Evolutionary conservation across 2,329 filamentous ascomycete species (phyloP).

Genomic region (Didymellaceae sp.): DNA sequence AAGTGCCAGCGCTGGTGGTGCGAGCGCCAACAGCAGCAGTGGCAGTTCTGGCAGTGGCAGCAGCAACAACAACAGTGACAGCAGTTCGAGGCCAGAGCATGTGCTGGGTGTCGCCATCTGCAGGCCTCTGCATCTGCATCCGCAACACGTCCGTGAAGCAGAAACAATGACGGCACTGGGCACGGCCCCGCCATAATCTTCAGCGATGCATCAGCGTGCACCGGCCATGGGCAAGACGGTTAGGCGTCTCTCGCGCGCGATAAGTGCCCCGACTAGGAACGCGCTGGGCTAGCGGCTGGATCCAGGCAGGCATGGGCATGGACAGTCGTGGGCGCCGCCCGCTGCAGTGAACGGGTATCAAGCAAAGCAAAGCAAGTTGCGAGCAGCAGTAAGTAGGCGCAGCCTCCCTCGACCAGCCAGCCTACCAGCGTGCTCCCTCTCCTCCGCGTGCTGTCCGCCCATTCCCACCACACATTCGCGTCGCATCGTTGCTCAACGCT

Average conservation of each 20-base stretch:
- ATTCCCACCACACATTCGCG: slow-evolving; percentile 2
- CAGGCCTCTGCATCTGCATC: background rate
- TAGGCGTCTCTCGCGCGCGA: slow-evolving; percentile 12
- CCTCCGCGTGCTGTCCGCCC: slow-evolving; percentile 14
- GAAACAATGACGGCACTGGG: slow-evolving; percentile 28
- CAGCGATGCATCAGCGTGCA: slow-evolving; percentile 3
- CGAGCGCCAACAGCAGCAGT: background rate
- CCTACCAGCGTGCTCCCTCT: slow-evolving; percentile 13
- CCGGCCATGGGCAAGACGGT: background rate
- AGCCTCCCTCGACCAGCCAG: background rate
- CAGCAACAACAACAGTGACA: background rate
- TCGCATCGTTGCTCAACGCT: background rate
- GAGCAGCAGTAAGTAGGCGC: background rate
- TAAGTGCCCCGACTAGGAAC: slow-evolving; percentile 16
- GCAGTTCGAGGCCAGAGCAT: background rate
- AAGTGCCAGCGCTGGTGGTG: background rate
- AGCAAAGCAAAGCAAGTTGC: slow-evolving; percentile 15
- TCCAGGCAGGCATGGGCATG: slow-evolving; percentile 14
- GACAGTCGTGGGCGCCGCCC: slow-evolving; percentile 2
- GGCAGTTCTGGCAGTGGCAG: background rate
- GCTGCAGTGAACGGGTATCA: slow-evolving; percentile 16
- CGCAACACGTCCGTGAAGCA: slow-evolving; percentile 16
- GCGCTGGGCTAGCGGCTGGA: slow-evolving; percentile 16
- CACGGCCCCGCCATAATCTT: slow-evolving; percentile 28
- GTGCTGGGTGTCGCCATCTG: background rate